Evolutionary conservation across 2,329 filamentous ascomycete species (phyloP), one percentile per base, ranked within the genome.

Genomic region (Neoarthrinium moseri): DNA sequence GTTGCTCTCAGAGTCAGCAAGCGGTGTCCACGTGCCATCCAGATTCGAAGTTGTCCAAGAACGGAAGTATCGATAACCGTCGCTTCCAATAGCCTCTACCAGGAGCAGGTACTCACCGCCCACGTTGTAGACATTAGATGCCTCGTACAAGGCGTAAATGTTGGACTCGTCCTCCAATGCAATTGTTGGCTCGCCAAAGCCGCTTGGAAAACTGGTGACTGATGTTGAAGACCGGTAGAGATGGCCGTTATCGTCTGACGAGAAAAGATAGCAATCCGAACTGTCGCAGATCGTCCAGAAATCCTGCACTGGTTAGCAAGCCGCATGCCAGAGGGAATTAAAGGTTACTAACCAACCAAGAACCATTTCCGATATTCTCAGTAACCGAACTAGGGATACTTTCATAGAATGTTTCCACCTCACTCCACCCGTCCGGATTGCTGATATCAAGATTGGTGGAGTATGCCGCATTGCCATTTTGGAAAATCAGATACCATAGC

Each of bases 261-360:
- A 68, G 59, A 68, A 71, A 20, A 70, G 60, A 48, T 70, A 60
- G 53, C 66, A 70, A 47, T 59, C 53, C 2, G 41, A 26, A 3
- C 48, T 43, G 51, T 70, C 67, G 56, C 67, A 71, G 40, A 71
- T 67, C 20, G 38, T 41, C 23, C 38, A 41, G 15, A 32, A 29
- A 21, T 29, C 38, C 33, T 35, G 15, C 6, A 11, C 22, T 4
- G 6, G 17, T 35, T 7, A 26, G 12, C 12, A 10, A 13, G 15
- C n/a, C 11, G 21, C 20, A 13, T 13, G 6, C n/a, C 8, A 23
- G 22, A 15, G 12, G 4, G 11, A 13, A 6, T 6, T 4, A 10
- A 12, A 68, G 62, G 66, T 67, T 69, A 67, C 70, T 69, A 51
- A 70, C 68, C 11, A 70, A 66, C 67, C 68, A 71, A 52, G 66